Conservation (phyloP, 768 basidiomycete genomes). For the Cubamyces lactineus region DNA sequence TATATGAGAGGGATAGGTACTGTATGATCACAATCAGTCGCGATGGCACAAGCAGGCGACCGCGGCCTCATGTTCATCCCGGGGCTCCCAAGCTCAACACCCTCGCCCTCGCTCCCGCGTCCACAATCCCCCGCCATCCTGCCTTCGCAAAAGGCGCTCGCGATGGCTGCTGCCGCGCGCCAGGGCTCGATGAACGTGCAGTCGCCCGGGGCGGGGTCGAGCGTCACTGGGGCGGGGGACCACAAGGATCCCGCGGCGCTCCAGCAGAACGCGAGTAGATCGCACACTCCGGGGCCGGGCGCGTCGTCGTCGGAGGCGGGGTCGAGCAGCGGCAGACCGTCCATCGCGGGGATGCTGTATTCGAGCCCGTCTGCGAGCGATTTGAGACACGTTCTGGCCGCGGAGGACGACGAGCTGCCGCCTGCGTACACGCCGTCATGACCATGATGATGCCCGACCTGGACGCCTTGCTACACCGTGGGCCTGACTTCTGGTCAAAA, state of each 20-base stretch:
- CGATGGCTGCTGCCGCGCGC: background rate
- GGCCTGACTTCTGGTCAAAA: too few relatives aligned
- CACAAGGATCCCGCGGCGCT: background rate
- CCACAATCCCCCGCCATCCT: background rate
- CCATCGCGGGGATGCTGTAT: background rate
- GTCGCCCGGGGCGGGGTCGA: background rate
- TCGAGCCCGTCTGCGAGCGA: background rate
- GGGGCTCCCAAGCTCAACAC: background rate
- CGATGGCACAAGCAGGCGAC: slow-evolving; percentile 4
- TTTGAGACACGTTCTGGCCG: background rate
- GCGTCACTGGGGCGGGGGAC: background rate
- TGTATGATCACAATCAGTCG: background rate
- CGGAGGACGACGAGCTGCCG: background rate
- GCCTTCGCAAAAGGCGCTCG: slow-evolving; percentile 3
- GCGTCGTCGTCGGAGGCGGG: background rate
- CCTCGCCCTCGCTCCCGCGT: background rate
- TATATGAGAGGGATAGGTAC: too few relatives aligned
- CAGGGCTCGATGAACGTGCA: background rate
- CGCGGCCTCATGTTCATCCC: slow-evolving; percentile 3
- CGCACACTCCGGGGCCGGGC: background rate
- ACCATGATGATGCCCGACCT: background rate
- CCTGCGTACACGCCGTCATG: slow-evolving; percentile 6
- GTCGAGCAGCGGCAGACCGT: slow-evolving; percentile 1
- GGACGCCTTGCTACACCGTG: too few relatives aligned
- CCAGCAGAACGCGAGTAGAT: background rate